phyloP scores from a whole-genome alignment of 257 asterid genomes.

The Fraxinus cuspidata region DNA sequence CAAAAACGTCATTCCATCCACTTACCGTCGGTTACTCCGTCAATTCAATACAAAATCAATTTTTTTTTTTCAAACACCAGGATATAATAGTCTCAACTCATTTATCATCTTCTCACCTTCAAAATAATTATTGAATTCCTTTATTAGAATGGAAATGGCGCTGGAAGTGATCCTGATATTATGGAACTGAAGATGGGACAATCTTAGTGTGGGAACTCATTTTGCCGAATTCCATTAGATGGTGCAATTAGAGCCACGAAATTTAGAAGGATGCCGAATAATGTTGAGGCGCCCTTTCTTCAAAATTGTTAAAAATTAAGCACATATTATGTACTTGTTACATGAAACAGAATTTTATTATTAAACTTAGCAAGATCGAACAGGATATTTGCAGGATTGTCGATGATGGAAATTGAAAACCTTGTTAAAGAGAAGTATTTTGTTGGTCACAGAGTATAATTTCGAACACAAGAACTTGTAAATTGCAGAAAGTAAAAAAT shows the following conservation, averaged over 20 bases:
- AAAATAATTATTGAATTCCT: neutral
- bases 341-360: conserved; percentile 13
- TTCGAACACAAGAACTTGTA: too few species aligned
- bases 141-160: conserved; percentile 10
- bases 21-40: too few species aligned
- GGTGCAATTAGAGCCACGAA: conserved; percentile 32
- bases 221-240: conserved; percentile 26
- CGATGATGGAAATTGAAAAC: conserved; percentile 60
- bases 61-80: too few species aligned
- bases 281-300: conserved; percentile 16
- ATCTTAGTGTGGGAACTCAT: conserved; percentile 36
- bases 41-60: too few species aligned
- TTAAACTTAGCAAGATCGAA: conserved; percentile 96
- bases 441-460: too few species aligned
- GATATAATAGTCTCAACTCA: too few species aligned
- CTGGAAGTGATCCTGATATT: conserved; percentile 22
- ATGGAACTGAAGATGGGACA: conserved; percentile 22
- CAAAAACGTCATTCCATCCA: too few species aligned
- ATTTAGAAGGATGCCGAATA: conserved; percentile 24
- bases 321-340: conserved; percentile 9
- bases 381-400: conserved; percentile 89
- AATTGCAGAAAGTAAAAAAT: too few species aligned
- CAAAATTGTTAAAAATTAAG: conserved; percentile 9
- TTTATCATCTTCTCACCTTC: too few species aligned
- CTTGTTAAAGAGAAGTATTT: conserved; percentile 87